A percentile compares a stretch with the other conserved stretches of the same genome.
Evolutionary conservation across 768 basidiomycete genomes (phyloP).

Genomic region (Xerocomus spinulosus): DNA sequence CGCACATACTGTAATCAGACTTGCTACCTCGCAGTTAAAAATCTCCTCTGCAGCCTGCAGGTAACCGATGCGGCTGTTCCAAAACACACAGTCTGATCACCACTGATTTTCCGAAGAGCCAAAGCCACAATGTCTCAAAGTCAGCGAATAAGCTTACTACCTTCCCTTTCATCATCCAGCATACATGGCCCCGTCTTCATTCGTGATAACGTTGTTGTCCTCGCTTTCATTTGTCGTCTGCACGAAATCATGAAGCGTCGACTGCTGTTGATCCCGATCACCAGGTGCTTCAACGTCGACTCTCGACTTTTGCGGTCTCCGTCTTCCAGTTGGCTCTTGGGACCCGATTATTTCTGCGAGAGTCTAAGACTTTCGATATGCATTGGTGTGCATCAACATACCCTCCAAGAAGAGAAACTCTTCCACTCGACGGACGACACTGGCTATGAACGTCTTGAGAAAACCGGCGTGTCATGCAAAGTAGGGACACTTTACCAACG

Average conservation of each 20-base stretch:
- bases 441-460: slow-evolving; percentile 37
- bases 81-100: too few species aligned
- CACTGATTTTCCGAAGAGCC: too few species aligned
- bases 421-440: slow-evolving; percentile 59
- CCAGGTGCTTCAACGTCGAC: slow-evolving; percentile 10
- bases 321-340: slow-evolving; percentile 43
- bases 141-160: not conserved
- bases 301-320: slow-evolving; percentile 35
- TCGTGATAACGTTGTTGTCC: slow-evolving; percentile 37
- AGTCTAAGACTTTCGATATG: too few species aligned
- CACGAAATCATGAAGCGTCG: slow-evolving; percentile 51
- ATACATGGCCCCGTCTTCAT: slow-evolving; percentile 62
- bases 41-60: too few species aligned
- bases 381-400: slow-evolving; percentile 23
- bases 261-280: slow-evolving; percentile 22
- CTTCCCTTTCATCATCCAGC: slow-evolving; percentile 22
- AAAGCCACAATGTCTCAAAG: not conserved
- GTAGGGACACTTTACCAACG: slow-evolving; percentile 49
- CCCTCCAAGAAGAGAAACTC: slow-evolving; percentile 81
- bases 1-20: not conserved
- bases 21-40: too few species aligned
- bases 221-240: slow-evolving; percentile 24
- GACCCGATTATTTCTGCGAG: slow-evolving; percentile 55
- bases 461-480: not conserved
- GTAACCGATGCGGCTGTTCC: too few species aligned